A percentile compares a stretch with the other conserved stretches of the same genome.
Conservation (phyloP, 345 rosid genomes). For the Brassica juncea region DNA sequence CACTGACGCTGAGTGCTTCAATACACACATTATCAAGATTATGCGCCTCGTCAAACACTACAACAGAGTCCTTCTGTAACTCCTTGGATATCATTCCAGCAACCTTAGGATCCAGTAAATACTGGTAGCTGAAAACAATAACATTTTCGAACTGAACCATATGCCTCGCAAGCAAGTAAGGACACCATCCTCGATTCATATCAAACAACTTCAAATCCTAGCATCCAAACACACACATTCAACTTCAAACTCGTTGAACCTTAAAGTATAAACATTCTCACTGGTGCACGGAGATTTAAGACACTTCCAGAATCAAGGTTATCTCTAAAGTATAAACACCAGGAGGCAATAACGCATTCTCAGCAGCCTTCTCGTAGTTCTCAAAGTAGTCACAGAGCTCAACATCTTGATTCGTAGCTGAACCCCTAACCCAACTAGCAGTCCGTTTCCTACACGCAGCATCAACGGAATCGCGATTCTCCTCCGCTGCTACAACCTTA, state of each 20-base stretch:
- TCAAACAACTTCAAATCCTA: conserved; percentile 89
- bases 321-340: conserved; percentile 97
- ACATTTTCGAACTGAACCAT: conserved; percentile 95
- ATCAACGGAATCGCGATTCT: conserved; percentile 91
- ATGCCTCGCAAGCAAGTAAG: conserved; percentile 88
- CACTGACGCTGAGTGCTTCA: conserved; percentile 94
- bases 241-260: neutral
- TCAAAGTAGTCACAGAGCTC: conserved; percentile 85
- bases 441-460: conserved; percentile 91
- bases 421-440: conserved; percentile 85
- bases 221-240: conserved; percentile 3
- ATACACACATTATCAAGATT: conserved; percentile 96
- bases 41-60: conserved; percentile 97
- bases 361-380: conserved; percentile 81
- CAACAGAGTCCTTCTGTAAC: conserved; percentile 91
- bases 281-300: too few species aligned
- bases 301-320: neutral
- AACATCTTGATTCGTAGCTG: conserved; percentile 72
- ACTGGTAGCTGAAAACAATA: conserved; percentile 93
- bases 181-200: conserved; percentile 87
- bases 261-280: too few species aligned
- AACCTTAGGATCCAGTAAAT: conserved; percentile 96
- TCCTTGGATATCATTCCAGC: conserved; percentile 97
- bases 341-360: conserved; percentile 77
- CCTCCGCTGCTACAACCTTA: conserved; percentile 54